These are phyloP conservation scores for Chytriomyces sp. DNA, from an alignment of 192 early-diverging fungal species.

Conservation along the genomic window DNA sequence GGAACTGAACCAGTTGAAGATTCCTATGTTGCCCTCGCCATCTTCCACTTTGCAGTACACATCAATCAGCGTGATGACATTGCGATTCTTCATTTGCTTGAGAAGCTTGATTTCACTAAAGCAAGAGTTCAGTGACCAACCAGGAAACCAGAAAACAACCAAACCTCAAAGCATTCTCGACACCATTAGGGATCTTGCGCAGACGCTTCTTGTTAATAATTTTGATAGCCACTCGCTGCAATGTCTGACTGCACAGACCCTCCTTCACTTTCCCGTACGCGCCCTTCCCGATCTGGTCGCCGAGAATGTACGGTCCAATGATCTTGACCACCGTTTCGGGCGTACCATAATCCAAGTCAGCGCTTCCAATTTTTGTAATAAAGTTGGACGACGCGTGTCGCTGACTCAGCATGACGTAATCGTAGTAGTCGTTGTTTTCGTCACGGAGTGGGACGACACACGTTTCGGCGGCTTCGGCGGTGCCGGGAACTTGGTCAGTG, in stretches of 20 bases:
- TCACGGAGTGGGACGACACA: constrained; percentile 37
- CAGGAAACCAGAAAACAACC: not conserved
- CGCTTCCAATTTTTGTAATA: constrained; percentile 63
- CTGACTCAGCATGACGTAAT: constrained; percentile 61
- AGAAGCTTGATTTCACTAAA: constrained; percentile 60
- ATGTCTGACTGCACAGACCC: constrained; percentile 58
- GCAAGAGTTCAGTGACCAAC: not conserved
- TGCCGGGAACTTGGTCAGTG: not conserved
- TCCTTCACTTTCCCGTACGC: constrained; percentile 70
- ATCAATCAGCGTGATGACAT: constrained; percentile 59
- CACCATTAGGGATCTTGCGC: constrained; percentile 58
- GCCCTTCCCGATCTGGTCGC: constrained; percentile 64
- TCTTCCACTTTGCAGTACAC: constrained; percentile 68
- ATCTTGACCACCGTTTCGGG: constrained; percentile 52
- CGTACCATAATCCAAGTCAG: constrained; percentile 56
- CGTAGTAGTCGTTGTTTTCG: constrained; percentile 55
- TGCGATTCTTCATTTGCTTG: constrained; percentile 53
- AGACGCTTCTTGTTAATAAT: constrained; percentile 63
- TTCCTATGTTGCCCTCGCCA: constrained; percentile 52
- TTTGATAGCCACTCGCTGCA: constrained; percentile 65
- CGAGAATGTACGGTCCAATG: constrained; percentile 62
- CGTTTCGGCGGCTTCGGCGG: constrained; percentile 8
- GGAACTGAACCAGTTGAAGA: constrained; percentile 62
- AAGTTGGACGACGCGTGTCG: constrained; percentile 59
- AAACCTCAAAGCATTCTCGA: constrained; percentile 51